phyloP scores from a whole-genome alignment of 345 rosid species.

The Melastoma malabathricum region DNA sequence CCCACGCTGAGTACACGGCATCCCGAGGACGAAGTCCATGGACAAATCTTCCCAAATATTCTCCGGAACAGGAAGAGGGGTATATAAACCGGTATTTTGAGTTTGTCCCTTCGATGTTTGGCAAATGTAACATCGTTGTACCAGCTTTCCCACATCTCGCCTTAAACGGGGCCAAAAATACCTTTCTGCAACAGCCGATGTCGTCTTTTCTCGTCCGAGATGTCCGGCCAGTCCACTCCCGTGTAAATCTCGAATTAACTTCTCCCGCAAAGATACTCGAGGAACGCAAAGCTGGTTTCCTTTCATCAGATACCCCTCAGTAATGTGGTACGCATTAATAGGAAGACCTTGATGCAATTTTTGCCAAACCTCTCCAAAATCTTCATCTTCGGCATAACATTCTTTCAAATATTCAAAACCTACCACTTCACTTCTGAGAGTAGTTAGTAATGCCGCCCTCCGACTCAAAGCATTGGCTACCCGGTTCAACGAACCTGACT shows the following conservation, averaged over 20 bases:
- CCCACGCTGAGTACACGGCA: not conserved
- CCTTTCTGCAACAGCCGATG: not conserved
- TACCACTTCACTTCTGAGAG: not conserved
- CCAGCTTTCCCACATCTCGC: not conserved
- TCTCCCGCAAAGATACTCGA: not conserved
- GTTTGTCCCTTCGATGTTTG: not conserved
- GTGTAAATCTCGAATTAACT: not conserved
- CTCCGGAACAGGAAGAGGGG: not conserved
- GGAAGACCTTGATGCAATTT: not conserved
- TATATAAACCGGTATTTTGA: not conserved
- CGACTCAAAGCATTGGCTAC: not conserved
- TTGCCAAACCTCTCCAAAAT: not conserved
- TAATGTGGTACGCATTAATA: not conserved
- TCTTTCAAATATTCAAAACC: not conserved
- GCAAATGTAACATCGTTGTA: not conserved
- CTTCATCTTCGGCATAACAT: not conserved
- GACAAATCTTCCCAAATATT: conserved; percentile 4
- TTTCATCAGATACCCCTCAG: not conserved
- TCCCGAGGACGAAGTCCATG: not conserved
- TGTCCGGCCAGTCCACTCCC: not conserved
- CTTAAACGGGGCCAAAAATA: conserved; percentile 1
- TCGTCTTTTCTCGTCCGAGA: not conserved
- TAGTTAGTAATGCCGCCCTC: not conserved
- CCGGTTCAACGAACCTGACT: not conserved
- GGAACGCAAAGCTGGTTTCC: conserved; percentile 2